These are phyloP conservation scores for Lolium perenne DNA, from an alignment of 176 grass and related monocot genomes.

Conservation along the genomic window DNA sequence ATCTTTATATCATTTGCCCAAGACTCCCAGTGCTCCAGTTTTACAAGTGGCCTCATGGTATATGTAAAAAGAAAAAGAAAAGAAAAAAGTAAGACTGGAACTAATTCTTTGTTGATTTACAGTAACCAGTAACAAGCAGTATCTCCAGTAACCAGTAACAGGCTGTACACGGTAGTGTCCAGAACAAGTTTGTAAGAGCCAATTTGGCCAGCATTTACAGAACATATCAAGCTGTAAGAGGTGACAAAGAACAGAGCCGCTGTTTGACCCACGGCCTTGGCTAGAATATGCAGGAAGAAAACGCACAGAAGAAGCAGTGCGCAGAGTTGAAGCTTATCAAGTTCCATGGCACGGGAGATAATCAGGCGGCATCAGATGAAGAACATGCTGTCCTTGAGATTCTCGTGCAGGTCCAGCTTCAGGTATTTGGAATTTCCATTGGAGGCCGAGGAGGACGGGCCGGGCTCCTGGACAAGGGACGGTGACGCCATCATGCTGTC, in stretches of 20 bases:
- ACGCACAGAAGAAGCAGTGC: neutral
- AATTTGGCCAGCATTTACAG: neutral
- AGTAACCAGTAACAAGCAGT: neutral
- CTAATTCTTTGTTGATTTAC: constrained; percentile 4
- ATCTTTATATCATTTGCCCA: neutral
- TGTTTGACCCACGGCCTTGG: neutral
- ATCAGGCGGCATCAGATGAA: constrained; percentile 46
- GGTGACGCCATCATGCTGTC: constrained; percentile 25
- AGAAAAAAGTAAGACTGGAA: neutral
- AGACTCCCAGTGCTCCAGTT: neutral
- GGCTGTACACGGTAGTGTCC: neutral
- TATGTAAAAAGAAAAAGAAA: neutral
- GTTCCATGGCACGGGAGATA: neutral
- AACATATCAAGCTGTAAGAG: neutral
- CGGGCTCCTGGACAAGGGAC: constrained; percentile 6
- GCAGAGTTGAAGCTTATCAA: neutral
- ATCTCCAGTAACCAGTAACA: neutral
- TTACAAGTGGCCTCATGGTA: neutral
- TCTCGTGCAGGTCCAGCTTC: constrained; percentile 45
- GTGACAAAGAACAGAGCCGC: neutral
- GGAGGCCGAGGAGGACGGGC: neutral
- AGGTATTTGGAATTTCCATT: neutral
- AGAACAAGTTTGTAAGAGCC: neutral
- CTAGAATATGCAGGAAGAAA: neutral
- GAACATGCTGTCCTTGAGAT: constrained; percentile 58